These are phyloP conservation scores for Pisolithus sp. DNA, from an alignment of 768 basidiomycete genomes.

Conservation along the genomic window DNA sequence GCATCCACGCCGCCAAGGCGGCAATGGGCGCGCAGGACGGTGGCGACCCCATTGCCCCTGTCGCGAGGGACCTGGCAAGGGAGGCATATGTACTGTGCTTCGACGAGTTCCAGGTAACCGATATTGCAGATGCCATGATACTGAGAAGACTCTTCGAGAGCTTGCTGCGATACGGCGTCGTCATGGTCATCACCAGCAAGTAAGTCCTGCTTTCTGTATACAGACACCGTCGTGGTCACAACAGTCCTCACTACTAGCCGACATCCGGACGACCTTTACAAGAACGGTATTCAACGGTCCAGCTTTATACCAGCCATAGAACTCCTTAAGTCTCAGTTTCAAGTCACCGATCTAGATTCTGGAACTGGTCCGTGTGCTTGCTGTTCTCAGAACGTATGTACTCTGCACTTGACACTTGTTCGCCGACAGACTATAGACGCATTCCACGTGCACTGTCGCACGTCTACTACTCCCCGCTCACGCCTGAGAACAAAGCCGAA, in stretches of 20 bases:
- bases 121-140: constrained; percentile 98
- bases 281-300: constrained; percentile 94
- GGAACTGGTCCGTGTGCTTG: constrained; percentile 62
- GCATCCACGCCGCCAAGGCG: constrained; percentile 75
- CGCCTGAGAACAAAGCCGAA: constrained; percentile 56
- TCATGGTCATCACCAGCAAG: constrained; percentile 98
- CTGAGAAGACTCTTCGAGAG: constrained; percentile 81
- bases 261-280: constrained; percentile 94
- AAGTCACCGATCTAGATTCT: constrained; percentile 91
- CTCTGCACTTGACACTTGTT: background rate
- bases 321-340: constrained; percentile 79
- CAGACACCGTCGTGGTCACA: background rate
- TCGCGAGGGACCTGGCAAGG: constrained; percentile 79
- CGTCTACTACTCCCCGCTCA: constrained; percentile 85
- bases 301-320: constrained; percentile 96
- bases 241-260: constrained; percentile 55
- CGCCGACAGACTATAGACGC: constrained; percentile 78
- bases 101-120: constrained; percentile 98
- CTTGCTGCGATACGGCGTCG: constrained; percentile 82
- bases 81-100: constrained; percentile 88
- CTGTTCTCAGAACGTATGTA: background rate
- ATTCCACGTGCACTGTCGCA: constrained; percentile 89
- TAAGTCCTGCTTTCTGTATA: constrained; percentile 34
- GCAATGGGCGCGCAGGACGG: constrained; percentile 54
- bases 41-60: constrained; percentile 78